Percentiles rank a stretch among this genome's conserved stretches.
Evolutionary conservation across 2,329 filamentous ascomycete species (phyloP).

Genomic region (Fusarium anthophilum): DNA sequence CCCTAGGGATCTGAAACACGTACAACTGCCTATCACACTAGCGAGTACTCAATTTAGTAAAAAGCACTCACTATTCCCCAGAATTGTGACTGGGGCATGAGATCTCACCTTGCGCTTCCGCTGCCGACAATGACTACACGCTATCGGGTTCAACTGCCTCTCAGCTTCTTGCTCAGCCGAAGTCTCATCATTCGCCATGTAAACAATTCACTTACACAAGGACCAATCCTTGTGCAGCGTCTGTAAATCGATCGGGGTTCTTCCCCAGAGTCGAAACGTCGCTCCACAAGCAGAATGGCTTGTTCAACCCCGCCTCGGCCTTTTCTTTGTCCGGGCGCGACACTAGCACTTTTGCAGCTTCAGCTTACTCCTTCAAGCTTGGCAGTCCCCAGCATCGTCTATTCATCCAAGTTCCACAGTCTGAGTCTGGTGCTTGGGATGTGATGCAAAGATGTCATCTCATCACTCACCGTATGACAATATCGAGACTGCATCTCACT

Average conservation of each 20-base stretch:
- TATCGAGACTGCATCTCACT: slow-evolving; percentile 42
- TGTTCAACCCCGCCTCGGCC: slow-evolving; percentile 39
- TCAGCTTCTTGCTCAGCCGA: slow-evolving; percentile 12
- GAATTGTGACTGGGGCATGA: background rate
- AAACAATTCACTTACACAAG: slow-evolving; percentile 1
- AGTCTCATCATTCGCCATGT: slow-evolving; percentile 28
- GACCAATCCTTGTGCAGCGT: background rate
- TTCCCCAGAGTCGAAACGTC: background rate
- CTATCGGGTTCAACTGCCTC: slow-evolving; percentile 43
- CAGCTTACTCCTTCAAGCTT: background rate
- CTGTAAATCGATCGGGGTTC: background rate
- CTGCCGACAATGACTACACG: slow-evolving; percentile 47
- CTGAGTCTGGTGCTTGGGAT: background rate
- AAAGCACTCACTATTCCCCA: rapidly evolving
- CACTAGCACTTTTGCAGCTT: slow-evolving; percentile 9
- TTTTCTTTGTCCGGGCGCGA: slow-evolving; percentile 41
- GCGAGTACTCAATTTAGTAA: background rate
- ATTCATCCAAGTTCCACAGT: background rate
- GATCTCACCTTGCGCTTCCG: slow-evolving; percentile 46
- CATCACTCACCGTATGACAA: slow-evolving; percentile 43
- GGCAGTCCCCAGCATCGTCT: background rate
- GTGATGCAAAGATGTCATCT: slow-evolving; percentile 37
- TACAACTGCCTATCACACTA: slow-evolving; percentile 39
- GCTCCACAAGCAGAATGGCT: background rate
- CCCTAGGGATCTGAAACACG: background rate